Conservation (phyloP, 1,284 basidiomycete genomes). For the Cryptococcus amylolentus region DNA sequence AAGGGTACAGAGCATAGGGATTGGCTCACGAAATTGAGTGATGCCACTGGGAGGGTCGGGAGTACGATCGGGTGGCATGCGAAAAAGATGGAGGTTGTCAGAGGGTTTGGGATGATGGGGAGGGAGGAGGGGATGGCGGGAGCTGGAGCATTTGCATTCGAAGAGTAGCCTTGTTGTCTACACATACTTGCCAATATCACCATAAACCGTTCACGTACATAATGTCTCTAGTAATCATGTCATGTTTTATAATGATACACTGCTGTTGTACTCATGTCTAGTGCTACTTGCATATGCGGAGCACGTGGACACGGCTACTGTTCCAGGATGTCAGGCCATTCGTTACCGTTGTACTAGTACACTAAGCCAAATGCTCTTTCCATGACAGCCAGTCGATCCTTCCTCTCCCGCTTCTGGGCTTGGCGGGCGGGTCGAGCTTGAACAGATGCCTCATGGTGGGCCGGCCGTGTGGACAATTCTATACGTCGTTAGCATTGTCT, state of each 20-base stretch:
- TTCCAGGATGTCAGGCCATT: no score
- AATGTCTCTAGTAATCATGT: no score
- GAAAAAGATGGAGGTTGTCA: constrained; percentile 93
- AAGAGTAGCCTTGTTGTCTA: constrained; percentile 53
- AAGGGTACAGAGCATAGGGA: constrained; percentile 61
- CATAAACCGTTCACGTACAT: no score
- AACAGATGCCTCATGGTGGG: constrained; percentile 89
- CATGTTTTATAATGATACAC: no score
- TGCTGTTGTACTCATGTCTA: no score
- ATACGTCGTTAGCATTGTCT: background rate
- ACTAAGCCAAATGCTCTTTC: constrained; percentile 6
- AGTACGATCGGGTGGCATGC: constrained; percentile 93
- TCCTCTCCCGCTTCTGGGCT: constrained; percentile 8
- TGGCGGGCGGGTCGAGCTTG: constrained; percentile 24
- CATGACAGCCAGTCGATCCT: constrained; percentile 27
- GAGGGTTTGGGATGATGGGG: constrained; percentile 84
- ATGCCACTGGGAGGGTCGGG: constrained; percentile 80
- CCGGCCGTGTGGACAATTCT: constrained; percentile 92
- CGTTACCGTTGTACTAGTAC: background rate
- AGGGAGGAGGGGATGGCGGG: constrained; percentile 89
- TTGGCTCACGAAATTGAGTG: constrained; percentile 68
- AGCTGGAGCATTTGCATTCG: constrained; percentile 86
- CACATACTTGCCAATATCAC: background rate
- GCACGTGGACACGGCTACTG: no score
- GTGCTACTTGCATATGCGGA: no score